phyloP scores from a whole-genome alignment of 2,329 filamentous ascomycete species.

The Talaromyces sp. region DNA sequence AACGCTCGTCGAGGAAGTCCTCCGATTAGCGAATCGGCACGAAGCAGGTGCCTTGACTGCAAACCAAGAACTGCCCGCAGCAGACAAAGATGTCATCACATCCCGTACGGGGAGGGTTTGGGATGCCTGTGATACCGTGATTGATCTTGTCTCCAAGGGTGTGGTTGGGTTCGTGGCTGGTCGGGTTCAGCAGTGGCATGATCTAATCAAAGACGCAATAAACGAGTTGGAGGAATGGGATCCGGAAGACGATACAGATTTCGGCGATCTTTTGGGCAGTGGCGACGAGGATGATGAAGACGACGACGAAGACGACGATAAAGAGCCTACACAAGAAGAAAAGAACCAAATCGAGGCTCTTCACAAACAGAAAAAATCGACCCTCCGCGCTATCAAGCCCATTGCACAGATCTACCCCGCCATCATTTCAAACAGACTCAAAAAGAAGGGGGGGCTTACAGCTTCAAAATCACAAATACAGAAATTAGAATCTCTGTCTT shows the following conservation, averaged over 20 bases:
- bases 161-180: constrained; percentile 65
- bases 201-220: constrained; percentile 74
- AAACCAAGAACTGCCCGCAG: constrained; percentile 23
- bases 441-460: constrained; percentile 27
- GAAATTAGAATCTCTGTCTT: constrained; percentile 32
- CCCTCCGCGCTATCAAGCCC: constrained; percentile 39
- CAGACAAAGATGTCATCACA: constrained; percentile 52
- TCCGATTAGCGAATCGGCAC: constrained; percentile 41
- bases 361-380: constrained; percentile 36
- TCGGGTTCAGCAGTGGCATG: constrained; percentile 69
- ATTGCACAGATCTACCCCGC: constrained; percentile 41
- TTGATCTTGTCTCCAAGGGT: constrained; percentile 60
- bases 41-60: constrained; percentile 21
- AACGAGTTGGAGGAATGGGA: constrained; percentile 86
- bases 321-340: constrained; percentile 17
- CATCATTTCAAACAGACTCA: constrained; percentile 38
- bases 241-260: constrained; percentile 59
- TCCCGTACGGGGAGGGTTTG: constrained; percentile 73
- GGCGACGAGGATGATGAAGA: constrained; percentile 20
- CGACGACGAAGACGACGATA: constrained; percentile 14
- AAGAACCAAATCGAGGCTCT: constrained; percentile 27
- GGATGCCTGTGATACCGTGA: constrained; percentile 73
- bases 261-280: constrained; percentile 33
- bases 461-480: constrained; percentile 17
- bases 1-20: constrained; percentile 57